A percentile compares a stretch with the other conserved stretches of the same genome.
Evolutionary conservation across 2,329 filamentous ascomycete species (phyloP).

Genomic region (Fusarium sp.): DNA sequence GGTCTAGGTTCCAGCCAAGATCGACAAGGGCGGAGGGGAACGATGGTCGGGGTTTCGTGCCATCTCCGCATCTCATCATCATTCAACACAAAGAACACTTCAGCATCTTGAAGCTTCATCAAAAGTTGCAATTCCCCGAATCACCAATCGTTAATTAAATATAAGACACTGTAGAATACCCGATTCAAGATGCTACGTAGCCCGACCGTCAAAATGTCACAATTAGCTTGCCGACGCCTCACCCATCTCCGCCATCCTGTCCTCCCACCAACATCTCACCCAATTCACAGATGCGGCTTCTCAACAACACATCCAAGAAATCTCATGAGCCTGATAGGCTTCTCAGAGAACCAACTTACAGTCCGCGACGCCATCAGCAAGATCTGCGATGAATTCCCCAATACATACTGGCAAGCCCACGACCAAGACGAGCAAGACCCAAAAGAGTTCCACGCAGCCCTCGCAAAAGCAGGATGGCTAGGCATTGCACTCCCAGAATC

Average conservation of each 20-base stretch:
- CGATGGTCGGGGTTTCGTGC: no score
- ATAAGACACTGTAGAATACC: no score
- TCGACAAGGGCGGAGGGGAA: no score
- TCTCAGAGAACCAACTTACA: conserved; percentile 78
- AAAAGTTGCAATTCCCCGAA: background rate
- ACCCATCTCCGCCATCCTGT: conserved; percentile 11
- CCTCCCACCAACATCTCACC: background rate
- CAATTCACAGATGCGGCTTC: conserved; percentile 42
- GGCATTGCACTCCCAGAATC: conserved; percentile 83
- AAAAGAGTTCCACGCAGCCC: conserved; percentile 78
- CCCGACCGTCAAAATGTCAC: conserved; percentile 16
- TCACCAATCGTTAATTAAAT: background rate
- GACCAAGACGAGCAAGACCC: conserved; percentile 80
- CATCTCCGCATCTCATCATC: background rate
- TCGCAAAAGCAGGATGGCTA: conserved; percentile 83
- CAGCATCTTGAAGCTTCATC: background rate
- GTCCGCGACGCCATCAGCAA: conserved; percentile 78
- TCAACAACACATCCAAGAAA: conserved; percentile 51
- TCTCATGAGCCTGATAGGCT: conserved; percentile 58
- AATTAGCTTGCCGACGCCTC: conserved; percentile 13
- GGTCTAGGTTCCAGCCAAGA: no score
- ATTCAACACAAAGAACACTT: background rate
- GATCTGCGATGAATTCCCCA: conserved; percentile 77
- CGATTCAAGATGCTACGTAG: background rate
- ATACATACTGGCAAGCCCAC: conserved; percentile 81